phyloP scores from a whole-genome alignment of 2,329 filamentous ascomycete species.

The Microthyrium microscopicum region DNA sequence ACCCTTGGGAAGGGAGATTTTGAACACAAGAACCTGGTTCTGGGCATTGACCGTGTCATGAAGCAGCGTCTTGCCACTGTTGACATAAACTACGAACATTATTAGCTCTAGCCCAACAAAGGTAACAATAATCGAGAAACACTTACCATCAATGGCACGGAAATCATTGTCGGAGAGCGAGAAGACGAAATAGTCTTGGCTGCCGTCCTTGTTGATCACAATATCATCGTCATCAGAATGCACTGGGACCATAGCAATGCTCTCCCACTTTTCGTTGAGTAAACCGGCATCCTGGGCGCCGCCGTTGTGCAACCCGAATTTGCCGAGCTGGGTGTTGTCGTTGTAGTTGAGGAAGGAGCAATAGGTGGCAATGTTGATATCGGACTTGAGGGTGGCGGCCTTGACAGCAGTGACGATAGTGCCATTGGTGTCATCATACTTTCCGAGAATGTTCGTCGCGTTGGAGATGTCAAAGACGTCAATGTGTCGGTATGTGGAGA shows the following conservation, averaged over 20 bases:
- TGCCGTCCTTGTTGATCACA: slow-evolving; percentile 28
- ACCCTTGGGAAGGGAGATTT: slow-evolving; percentile 31
- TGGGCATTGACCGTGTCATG: slow-evolving; percentile 40
- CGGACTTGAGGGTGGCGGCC: slow-evolving; percentile 36
- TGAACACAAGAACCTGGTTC: slow-evolving; percentile 48
- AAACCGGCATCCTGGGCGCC: slow-evolving; percentile 40
- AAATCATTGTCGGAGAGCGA: slow-evolving; percentile 59
- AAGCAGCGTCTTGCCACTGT: slow-evolving; percentile 40
- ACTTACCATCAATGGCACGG: slow-evolving; percentile 49
- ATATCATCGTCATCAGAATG: no score
- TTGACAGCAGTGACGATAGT: slow-evolving; percentile 7
- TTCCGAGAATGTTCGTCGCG: slow-evolving; percentile 41
- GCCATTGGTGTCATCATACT: slow-evolving; percentile 18
- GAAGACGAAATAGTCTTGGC: slow-evolving; percentile 46
- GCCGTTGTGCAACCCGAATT: slow-evolving; percentile 54
- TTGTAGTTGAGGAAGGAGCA: slow-evolving; percentile 56
- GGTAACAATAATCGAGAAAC: not conserved
- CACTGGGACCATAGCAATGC: slow-evolving; percentile 41
- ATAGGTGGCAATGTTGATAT: slow-evolving; percentile 41
- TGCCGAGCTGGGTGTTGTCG: slow-evolving; percentile 43
- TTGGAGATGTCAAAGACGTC: slow-evolving; percentile 50
- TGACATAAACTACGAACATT: slow-evolving; percentile 30
- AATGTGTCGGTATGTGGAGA: slow-evolving; percentile 48
- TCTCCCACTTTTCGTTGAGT: slow-evolving; percentile 67
- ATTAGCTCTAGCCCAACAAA: not conserved